Evolutionary conservation across 2,329 filamentous ascomycete species (phyloP).

Genomic region (Ilyonectria robusta): DNA sequence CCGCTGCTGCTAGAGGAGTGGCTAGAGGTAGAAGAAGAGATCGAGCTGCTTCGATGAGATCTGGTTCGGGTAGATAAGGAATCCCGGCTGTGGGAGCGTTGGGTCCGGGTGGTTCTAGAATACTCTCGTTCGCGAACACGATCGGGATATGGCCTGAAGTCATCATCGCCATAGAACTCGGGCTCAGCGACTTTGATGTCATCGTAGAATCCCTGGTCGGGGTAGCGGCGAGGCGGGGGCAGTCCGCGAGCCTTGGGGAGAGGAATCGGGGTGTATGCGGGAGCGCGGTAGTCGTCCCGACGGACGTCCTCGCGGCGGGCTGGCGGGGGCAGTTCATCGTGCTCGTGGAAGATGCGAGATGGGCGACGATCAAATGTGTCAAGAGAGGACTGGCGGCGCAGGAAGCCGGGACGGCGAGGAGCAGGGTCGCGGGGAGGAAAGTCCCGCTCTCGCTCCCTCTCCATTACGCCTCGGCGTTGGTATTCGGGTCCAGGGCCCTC

Average conservation of each 20-base stretch:
- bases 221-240: slow-evolving; percentile 71
- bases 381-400: slow-evolving; percentile 88
- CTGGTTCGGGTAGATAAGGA: slow-evolving; percentile 58
- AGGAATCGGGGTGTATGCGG: slow-evolving; percentile 73
- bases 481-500: slow-evolving; percentile 56
- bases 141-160: slow-evolving; percentile 75
- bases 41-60: slow-evolving; percentile 58
- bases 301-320: slow-evolving; percentile 63
- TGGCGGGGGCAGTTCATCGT: slow-evolving; percentile 76
- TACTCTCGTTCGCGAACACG: slow-evolving; percentile 74
- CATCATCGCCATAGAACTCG: slow-evolving; percentile 79
- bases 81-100: slow-evolving; percentile 57
- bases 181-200: slow-evolving; percentile 79
- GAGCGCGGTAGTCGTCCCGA: slow-evolving; percentile 63
- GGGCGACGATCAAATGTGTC: slow-evolving; percentile 91
- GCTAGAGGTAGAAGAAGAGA: slow-evolving; percentile 61
- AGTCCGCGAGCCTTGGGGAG: slow-evolving; percentile 75
- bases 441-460: slow-evolving; percentile 69
- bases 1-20: slow-evolving; percentile 63
- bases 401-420: slow-evolving; percentile 74
- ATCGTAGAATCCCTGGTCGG: slow-evolving; percentile 71
- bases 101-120: slow-evolving; percentile 62
- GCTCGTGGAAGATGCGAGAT: slow-evolving; percentile 61
- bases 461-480: slow-evolving; percentile 70
- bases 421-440: slow-evolving; percentile 70